These are phyloP conservation scores for Penicillium angulare DNA, from an alignment of 495 filamentous ascomycete genomes.

Conservation along the genomic window DNA sequence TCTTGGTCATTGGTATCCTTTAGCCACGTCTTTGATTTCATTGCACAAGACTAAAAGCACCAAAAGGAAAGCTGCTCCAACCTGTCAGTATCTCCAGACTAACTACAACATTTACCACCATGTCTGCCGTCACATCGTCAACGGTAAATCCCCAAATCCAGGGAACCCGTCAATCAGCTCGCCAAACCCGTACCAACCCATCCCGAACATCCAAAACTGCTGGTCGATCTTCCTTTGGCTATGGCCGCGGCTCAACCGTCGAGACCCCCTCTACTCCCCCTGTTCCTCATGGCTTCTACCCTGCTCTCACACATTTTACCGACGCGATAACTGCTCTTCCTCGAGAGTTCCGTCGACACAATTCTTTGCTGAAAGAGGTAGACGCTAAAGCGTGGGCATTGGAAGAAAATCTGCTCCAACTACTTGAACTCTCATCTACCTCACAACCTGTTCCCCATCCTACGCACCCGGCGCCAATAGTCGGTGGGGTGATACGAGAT, in stretches of 20 bases:
- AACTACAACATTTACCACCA: slow-evolving; percentile 21
- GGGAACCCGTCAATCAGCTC: slow-evolving; percentile 51
- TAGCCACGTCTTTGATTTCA: neutral
- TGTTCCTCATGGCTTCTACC: slow-evolving; percentile 69
- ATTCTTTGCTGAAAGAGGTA: slow-evolving; percentile 92
- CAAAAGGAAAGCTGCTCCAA: slow-evolving; percentile 12
- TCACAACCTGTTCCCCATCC: slow-evolving; percentile 45
- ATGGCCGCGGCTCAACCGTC: slow-evolving; percentile 34
- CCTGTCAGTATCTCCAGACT: slow-evolving; percentile 19
- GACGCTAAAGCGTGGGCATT: slow-evolving; percentile 77
- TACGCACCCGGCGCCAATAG: slow-evolving; percentile 38
- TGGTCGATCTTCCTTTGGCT: slow-evolving; percentile 49
- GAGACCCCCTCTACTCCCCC: slow-evolving; percentile 32
- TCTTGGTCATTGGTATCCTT: slow-evolving; percentile 10
- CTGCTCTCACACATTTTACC: slow-evolving; percentile 90
- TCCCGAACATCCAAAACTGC: slow-evolving; percentile 58
- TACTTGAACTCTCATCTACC: slow-evolving; percentile 65
- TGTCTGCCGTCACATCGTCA: slow-evolving; percentile 33
- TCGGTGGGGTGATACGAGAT: slow-evolving; percentile 38
- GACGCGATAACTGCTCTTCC: slow-evolving; percentile 91
- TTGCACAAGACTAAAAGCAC: slow-evolving; percentile 5
- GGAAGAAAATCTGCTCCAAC: slow-evolving; percentile 61
- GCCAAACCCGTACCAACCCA: slow-evolving; percentile 61
- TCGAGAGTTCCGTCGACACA: slow-evolving; percentile 90
- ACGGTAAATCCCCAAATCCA: slow-evolving; percentile 32